phyloP scores from a whole-genome alignment of 768 basidiomycete species.

The Suillus hirtellus region DNA sequence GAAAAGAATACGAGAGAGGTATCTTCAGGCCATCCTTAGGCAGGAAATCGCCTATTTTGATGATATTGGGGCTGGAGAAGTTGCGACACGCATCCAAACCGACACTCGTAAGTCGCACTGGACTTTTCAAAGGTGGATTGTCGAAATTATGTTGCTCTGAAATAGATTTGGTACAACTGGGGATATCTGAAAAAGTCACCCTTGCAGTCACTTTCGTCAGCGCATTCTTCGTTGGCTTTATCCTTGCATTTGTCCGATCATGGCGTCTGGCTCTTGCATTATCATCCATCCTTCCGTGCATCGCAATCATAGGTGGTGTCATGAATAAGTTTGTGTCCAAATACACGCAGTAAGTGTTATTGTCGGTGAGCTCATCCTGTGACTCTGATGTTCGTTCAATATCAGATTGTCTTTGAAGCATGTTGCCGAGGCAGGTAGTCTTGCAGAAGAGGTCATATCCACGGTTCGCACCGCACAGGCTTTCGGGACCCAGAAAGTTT shows the following conservation, averaged over 20 bases:
- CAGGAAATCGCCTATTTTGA: conserved; percentile 52
- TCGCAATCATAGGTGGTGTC: conserved; percentile 41
- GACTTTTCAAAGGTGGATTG: neutral
- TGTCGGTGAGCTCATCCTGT: too few relatives aligned
- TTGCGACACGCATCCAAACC: conserved; percentile 50
- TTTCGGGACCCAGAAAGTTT: conserved; percentile 49
- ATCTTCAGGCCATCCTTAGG: conserved; percentile 47
- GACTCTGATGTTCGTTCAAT: neutral
- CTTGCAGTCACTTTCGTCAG: conserved; percentile 37
- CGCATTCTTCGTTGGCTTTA: conserved; percentile 51
- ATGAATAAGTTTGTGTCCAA: conserved; percentile 38
- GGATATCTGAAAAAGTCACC: conserved; percentile 53
- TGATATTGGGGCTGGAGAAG: conserved; percentile 53
- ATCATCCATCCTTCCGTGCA: conserved; percentile 51
- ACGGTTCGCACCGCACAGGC: conserved; percentile 57
- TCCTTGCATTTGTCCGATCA: conserved; percentile 37
- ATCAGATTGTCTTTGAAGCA: conserved; percentile 39
- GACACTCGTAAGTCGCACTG: conserved; percentile 17
- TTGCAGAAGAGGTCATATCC: conserved; percentile 61
- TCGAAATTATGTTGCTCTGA: neutral
- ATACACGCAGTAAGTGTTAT: conserved; percentile 27
- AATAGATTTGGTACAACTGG: conserved; percentile 49
- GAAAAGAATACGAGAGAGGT: conserved; percentile 50
- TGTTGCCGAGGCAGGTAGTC: conserved; percentile 48
- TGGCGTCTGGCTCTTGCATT: conserved; percentile 54